Evolutionary conservation across 805 yeast species (phyloP).

Genomic region (Wickerhamomyces tratensis): DNA sequence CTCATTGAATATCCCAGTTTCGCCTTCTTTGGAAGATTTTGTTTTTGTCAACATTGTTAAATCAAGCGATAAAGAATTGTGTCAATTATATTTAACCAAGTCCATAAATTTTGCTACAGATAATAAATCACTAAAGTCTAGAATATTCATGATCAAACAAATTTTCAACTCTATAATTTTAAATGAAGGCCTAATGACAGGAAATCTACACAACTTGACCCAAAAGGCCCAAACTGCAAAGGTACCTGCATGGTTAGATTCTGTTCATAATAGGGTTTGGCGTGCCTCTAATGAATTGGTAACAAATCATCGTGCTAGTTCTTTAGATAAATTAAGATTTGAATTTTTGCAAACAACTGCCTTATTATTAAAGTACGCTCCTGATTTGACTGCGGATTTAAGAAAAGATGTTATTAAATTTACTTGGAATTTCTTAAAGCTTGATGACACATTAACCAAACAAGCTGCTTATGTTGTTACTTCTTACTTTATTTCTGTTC

Average conservation of each 20-base stretch:
- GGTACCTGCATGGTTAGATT: conserved; percentile 51
- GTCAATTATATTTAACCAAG: conserved; percentile 40
- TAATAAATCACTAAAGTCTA: conserved; percentile 39
- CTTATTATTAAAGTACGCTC: conserved; percentile 58
- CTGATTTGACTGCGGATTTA: conserved; percentile 45
- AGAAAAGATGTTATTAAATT: conserved; percentile 85
- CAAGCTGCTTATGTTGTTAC: conserved; percentile 90
- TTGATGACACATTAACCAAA: conserved; percentile 82
- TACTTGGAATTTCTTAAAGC: conserved; percentile 86
- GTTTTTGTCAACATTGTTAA: conserved; percentile 47
- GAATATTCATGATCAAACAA: conserved; percentile 50
- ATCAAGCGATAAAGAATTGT: conserved; percentile 33
- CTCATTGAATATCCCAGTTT: conserved; percentile 34
- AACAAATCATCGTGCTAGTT: conserved; percentile 49
- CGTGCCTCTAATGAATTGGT: conserved; percentile 43
- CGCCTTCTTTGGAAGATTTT: conserved; percentile 42
- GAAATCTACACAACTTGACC: conserved; percentile 38
- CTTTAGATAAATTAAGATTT: conserved; percentile 63
- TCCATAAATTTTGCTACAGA: conserved; percentile 41
- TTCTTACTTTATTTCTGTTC: conserved; percentile 75
- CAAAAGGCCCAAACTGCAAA: conserved; percentile 18
- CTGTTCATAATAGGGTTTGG: conserved; percentile 67
- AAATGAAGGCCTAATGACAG: conserved; percentile 44
- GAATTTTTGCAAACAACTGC: conserved; percentile 79
- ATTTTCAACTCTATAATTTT: conserved; percentile 59